phyloP scores from a whole-genome alignment of 257 asterid genomes.

The Cordia subcordata region DNA sequence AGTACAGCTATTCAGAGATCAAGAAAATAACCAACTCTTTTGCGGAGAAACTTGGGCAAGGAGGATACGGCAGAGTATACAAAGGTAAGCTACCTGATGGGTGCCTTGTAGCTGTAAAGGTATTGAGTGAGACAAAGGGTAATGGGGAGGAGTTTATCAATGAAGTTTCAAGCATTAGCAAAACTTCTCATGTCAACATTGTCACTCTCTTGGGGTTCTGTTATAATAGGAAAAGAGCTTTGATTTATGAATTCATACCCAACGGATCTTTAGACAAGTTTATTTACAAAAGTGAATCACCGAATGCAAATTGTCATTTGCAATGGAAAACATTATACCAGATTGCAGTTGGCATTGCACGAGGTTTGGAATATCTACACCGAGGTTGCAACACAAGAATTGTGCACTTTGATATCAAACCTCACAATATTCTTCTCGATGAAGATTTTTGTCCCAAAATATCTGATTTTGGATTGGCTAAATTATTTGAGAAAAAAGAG shows the following conservation, averaged over 20 bases:
- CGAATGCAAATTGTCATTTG: slow-evolving; percentile 19
- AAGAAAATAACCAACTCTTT: slow-evolving; percentile 47
- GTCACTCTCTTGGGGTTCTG: slow-evolving; percentile 65
- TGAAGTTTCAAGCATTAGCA: slow-evolving; percentile 65
- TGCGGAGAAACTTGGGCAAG: slow-evolving; percentile 42
- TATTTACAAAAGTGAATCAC: slow-evolving; percentile 19
- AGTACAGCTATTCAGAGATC: slow-evolving; percentile 37
- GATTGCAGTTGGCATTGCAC: slow-evolving; percentile 56
- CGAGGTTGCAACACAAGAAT: slow-evolving; percentile 66
- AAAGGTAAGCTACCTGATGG: slow-evolving; percentile 47
- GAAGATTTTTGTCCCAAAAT: slow-evolving; percentile 60
- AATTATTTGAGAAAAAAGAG: slow-evolving; percentile 39
- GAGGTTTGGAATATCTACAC: slow-evolving; percentile 66
- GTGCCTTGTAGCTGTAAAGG: slow-evolving; percentile 51
- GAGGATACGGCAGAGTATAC: slow-evolving; percentile 56
- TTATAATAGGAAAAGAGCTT: slow-evolving; percentile 34
- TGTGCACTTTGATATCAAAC: slow-evolving; percentile 70
- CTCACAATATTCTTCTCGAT: slow-evolving; percentile 64
- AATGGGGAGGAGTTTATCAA: slow-evolving; percentile 53
- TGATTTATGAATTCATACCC: slow-evolving; percentile 53
- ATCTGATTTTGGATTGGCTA: slow-evolving; percentile 67
- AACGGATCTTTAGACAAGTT: slow-evolving; percentile 63
- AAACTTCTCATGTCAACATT: slow-evolving; percentile 62
- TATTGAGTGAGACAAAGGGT: slow-evolving; percentile 24
- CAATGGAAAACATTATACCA: slow-evolving; percentile 37